Conservation (phyloP, 129 eudicot genomes). For the Calendula officinalis region DNA sequence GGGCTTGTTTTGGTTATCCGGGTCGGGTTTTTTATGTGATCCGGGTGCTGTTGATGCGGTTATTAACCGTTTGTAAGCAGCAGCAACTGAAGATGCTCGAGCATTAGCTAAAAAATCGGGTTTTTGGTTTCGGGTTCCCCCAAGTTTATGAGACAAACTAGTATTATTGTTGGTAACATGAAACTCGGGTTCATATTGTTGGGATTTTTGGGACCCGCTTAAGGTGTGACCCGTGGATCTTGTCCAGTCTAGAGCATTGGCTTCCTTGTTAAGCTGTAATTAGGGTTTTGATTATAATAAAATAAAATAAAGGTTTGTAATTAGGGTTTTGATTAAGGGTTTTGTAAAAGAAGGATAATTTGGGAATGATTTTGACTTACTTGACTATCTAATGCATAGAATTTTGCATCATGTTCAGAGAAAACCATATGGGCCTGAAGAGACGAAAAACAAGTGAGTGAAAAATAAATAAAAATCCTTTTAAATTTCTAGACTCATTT, state of each 20-base stretch:
- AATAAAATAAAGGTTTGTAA: too few relatives aligned
- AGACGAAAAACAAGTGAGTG: constrained; percentile 5
- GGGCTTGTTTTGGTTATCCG: constrained; percentile 37
- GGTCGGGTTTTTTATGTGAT: constrained; percentile 31
- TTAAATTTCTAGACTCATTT: background rate
- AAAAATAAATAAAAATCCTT: background rate
- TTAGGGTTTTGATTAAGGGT: background rate
- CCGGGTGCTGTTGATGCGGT: constrained; percentile 31
- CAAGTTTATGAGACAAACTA: constrained; percentile 58
- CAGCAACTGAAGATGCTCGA: constrained; percentile 75
- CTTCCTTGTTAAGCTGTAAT: constrained; percentile 78
- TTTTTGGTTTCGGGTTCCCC: constrained; percentile 49
- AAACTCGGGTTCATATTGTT: constrained; percentile 43
- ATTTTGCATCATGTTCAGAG: constrained; percentile 80
- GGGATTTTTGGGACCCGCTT: constrained; percentile 36
- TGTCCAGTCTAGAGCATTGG: constrained; percentile 83
- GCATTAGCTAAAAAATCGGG: constrained; percentile 49
- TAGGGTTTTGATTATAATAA: constrained; percentile 7
- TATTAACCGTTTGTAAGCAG: constrained; percentile 76
- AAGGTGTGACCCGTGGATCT: constrained; percentile 67
- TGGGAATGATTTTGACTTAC: constrained; percentile 34
- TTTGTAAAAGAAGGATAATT: background rate
- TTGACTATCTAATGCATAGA: constrained; percentile 78
- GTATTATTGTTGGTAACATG: constrained; percentile 23
- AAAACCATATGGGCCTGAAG: constrained; percentile 87